Evolutionary conservation across 2,329 filamentous ascomycete species (phyloP).

Genomic region (Epichloe brachyelytri): DNA sequence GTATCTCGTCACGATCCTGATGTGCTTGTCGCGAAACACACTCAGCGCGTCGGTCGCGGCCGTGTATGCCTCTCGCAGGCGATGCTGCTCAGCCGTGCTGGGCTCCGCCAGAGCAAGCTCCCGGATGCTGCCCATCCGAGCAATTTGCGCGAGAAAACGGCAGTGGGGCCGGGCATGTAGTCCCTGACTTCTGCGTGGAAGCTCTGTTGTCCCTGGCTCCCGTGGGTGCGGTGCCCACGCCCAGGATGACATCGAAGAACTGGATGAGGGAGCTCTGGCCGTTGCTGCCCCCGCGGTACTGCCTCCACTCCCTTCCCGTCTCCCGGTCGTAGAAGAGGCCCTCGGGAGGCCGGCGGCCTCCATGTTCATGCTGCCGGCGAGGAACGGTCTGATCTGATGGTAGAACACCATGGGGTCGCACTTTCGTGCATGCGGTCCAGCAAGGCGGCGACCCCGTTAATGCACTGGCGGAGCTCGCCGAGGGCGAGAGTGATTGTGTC

Average conservation of each 20-base stretch:
- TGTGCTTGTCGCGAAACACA: conserved; percentile 70
- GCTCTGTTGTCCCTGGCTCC: conserved; percentile 21
- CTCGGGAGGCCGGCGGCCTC: conserved; percentile 65
- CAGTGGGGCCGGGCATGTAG: conserved; percentile 85
- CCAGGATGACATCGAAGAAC: conserved; percentile 79
- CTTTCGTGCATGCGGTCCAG: conserved; percentile 79
- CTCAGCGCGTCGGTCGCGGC: conserved; percentile 63
- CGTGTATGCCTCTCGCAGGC: conserved; percentile 43
- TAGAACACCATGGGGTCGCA: conserved; percentile 86
- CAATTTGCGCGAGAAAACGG: conserved; percentile 61
- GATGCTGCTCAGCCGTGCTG: conserved; percentile 36
- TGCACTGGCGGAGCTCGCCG: conserved; percentile 48
- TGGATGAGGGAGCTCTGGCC: conserved; percentile 88
- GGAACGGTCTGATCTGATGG: conserved; percentile 72
- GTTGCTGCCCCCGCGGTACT: conserved; percentile 83
- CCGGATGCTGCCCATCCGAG: conserved; percentile 59
- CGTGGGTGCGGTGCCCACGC: conserved; percentile 52
- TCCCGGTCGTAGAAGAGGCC: conserved; percentile 75
- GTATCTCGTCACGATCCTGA: conserved; percentile 80
- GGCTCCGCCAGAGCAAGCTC: conserved; percentile 46
- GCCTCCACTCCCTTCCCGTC: conserved; percentile 54
- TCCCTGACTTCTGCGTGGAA: conserved; percentile 59
- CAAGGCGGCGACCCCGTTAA: conserved; percentile 54
- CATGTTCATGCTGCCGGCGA: conserved; percentile 93
- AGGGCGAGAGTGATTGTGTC: conserved; percentile 49